These are phyloP conservation scores for Mycena epipterygia DNA, from an alignment of 768 basidiomycete species.

Conservation along the genomic window DNA sequence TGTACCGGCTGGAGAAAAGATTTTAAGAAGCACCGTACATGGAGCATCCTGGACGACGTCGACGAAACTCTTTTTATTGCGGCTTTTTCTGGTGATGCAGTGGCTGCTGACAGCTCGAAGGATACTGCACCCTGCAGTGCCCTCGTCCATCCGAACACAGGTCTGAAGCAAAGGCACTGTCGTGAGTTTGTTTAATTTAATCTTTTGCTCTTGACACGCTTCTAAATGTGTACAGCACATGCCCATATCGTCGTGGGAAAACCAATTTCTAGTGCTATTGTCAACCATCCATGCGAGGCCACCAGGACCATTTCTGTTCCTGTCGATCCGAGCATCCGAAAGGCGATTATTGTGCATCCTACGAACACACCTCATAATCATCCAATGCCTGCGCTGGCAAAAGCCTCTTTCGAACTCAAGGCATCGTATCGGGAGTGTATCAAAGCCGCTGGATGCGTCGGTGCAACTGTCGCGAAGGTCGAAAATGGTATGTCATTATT, in stretches of 20 bases:
- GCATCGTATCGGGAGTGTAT: neutral
- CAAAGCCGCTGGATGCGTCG: constrained; percentile 28
- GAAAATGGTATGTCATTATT: constrained; percentile 11
- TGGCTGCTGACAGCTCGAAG: neutral
- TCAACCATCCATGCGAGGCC: neutral
- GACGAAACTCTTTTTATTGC: neutral
- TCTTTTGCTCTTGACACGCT: neutral
- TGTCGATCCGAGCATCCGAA: neutral
- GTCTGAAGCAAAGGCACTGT: neutral
- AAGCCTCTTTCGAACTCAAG: neutral
- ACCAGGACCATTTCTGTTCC: constrained; percentile 11
- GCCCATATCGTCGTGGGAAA: neutral
- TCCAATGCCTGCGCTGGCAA: too few relatives aligned
- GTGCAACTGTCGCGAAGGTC: constrained; percentile 18
- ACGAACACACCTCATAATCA: neutral
- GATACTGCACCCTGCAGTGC: constrained; percentile 3
- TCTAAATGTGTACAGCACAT: neutral
- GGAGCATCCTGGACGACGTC: neutral
- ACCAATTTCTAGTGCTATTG: neutral
- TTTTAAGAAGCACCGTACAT: neutral
- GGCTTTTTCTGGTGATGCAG: neutral
- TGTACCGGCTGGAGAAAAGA: neutral
- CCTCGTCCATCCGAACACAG: constrained; percentile 6
- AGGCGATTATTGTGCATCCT: neutral
- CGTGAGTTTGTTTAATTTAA: neutral